These are phyloP conservation scores for Zoysia pacifica DNA, from an alignment of 176 grass and related monocot species.

Conservation along the genomic window DNA sequence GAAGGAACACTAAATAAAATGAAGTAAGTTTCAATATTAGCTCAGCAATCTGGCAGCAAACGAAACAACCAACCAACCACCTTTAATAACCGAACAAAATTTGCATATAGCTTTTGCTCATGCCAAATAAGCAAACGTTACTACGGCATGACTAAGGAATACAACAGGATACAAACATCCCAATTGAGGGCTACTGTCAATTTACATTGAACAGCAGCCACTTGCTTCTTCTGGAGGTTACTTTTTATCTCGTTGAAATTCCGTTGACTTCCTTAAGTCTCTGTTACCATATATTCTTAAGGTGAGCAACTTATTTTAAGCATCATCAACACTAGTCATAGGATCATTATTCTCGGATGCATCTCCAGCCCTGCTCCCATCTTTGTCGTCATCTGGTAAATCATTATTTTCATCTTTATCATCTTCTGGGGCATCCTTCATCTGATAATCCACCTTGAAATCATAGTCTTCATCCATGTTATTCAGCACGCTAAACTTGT, in stretches of 20 bases:
- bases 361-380: conserved; percentile 2
- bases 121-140: conserved; percentile 35
- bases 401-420: conserved; percentile 28
- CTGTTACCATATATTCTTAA: conserved; percentile 26
- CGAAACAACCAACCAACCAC: conserved; percentile 13
- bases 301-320: not conserved
- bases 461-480: conserved; percentile 55
- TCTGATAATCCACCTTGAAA: conserved; percentile 57
- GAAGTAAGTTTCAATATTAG: not conserved
- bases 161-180: conserved; percentile 20
- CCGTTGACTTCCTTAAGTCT: not conserved
- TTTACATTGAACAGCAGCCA: conserved; percentile 41
- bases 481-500: conserved; percentile 38
- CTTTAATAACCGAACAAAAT: conserved; percentile 36
- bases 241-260: conserved; percentile 36
- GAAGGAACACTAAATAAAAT: not conserved
- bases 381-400: not conserved
- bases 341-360: conserved; percentile 36
- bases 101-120: conserved; percentile 42
- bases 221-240: conserved; percentile 34
- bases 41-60: conserved; percentile 32
- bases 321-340: conserved; percentile 54
- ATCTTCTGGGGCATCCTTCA: conserved; percentile 42
- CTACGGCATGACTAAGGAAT: conserved; percentile 36
- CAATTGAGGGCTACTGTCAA: conserved; percentile 53